Evolutionary conservation across 2,329 filamentous ascomycete species (phyloP).

Genomic region (Didymella lethalis): DNA sequence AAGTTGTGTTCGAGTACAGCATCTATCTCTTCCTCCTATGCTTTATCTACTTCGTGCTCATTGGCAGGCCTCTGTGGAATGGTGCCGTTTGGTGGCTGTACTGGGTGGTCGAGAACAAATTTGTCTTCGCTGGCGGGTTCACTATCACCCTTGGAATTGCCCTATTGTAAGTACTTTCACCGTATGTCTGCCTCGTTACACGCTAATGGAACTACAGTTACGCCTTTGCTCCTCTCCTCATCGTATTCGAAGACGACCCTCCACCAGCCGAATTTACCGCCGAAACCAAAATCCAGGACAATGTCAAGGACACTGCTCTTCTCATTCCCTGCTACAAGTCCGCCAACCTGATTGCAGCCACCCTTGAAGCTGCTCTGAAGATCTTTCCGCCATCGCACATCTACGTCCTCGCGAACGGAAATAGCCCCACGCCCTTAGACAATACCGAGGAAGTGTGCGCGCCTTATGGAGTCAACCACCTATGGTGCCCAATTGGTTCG

Average conservation of each 20-base stretch:
- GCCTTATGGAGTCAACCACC: conserved; percentile 57
- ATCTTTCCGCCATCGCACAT: conserved; percentile 58
- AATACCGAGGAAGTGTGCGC: conserved; percentile 58
- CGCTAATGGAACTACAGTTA: conserved; percentile 20
- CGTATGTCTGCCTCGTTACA: background rate
- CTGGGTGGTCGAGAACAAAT: conserved; percentile 52
- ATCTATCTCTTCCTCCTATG: conserved; percentile 48
- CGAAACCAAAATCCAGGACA: conserved; percentile 38
- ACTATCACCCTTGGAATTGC: conserved; percentile 53
- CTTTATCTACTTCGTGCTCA: conserved; percentile 57
- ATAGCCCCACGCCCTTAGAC: conserved; percentile 57
- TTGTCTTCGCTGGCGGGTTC: conserved; percentile 53
- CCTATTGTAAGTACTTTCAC: conserved; percentile 37
- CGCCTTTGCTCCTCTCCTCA: conserved; percentile 42
- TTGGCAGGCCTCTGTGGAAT: conserved; percentile 58
- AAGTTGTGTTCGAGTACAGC: conserved; percentile 50
- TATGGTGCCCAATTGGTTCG: conserved; percentile 59
- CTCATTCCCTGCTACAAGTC: conserved; percentile 61
- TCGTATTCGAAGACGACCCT: conserved; percentile 46
- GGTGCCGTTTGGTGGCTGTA: conserved; percentile 56
- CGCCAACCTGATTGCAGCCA: conserved; percentile 52
- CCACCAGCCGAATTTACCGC: conserved; percentile 27
- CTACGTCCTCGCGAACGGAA: conserved; percentile 60
- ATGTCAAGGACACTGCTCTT: conserved; percentile 51
- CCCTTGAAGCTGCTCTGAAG: conserved; percentile 56